Conservation (phyloP, 345 rosid species). For the Pugionium cornutum region DNA sequence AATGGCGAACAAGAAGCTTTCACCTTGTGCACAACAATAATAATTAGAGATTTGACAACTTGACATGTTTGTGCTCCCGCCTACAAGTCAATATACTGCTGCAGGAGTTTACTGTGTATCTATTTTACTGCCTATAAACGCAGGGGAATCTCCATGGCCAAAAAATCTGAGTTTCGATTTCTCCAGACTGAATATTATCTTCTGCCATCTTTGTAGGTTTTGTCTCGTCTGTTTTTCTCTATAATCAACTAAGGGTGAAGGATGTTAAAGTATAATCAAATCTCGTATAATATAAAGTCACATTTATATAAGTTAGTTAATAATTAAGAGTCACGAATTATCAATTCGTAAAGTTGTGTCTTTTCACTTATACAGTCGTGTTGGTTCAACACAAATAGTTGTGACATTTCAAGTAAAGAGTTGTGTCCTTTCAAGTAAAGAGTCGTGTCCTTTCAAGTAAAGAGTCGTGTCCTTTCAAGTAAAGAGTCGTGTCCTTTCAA, state of each 20-base stretch:
- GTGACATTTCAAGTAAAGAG: too few species aligned
- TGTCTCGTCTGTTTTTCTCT: slow-evolving; percentile 7
- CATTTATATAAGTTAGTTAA: too few species aligned
- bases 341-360: too few species aligned
- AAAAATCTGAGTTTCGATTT: slow-evolving; percentile 2
- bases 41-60: neutral
- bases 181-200: slow-evolving; percentile 1
- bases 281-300: too few species aligned
- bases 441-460: too few species aligned
- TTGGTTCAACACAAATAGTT: too few species aligned
- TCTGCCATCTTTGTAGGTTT: slow-evolving; percentile 26
- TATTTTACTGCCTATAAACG: neutral
- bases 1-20: slow-evolving; percentile 75
- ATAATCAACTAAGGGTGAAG: neutral
- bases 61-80: slow-evolving; percentile 2
- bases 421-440: too few species aligned
- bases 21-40: slow-evolving; percentile 49
- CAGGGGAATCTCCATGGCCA: neutral
- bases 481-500: too few species aligned
- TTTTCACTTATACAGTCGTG: too few species aligned
- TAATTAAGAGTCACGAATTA: too few species aligned
- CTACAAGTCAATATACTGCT: neutral
- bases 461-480: too few species aligned
- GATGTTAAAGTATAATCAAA: too few species aligned
- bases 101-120: neutral